Evolutionary conservation across 2,329 filamentous ascomycete genomes (phyloP).

Genomic region (Penicillium sp.): DNA sequence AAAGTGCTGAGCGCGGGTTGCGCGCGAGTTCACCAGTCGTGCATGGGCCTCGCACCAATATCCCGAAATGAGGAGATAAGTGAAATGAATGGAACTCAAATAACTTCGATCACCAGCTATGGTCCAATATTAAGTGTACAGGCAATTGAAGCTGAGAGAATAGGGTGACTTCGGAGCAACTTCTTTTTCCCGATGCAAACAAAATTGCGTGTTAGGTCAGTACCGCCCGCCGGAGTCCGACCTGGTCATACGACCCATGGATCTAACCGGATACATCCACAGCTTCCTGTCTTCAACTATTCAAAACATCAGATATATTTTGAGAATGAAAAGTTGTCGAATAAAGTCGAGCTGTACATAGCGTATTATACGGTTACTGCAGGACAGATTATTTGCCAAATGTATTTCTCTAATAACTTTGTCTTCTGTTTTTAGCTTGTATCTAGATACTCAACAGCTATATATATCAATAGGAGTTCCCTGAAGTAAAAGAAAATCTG

Average conservation of each 20-base stretch:
- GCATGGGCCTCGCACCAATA: constrained; percentile 11
- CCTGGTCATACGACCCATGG: constrained; percentile 10
- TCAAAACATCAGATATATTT: background rate
- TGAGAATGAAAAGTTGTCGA: background rate
- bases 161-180: constrained; percentile 15
- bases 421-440: background rate
- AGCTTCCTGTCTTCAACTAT: background rate
- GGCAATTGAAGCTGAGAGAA: constrained; percentile 9
- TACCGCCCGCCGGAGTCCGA: constrained; percentile 6
- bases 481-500: no score
- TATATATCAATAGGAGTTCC: background rate
- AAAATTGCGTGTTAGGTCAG: constrained; percentile 14
- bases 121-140: background rate
- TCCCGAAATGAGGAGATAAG: background rate
- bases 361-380: background rate
- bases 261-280: background rate
- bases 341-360: background rate
- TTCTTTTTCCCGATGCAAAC: constrained; percentile 17
- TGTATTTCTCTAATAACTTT: background rate
- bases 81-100: background rate
- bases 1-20: constrained; percentile 25
- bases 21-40: constrained; percentile 23
- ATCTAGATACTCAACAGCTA: background rate
- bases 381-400: background rate
- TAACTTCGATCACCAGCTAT: background rate